Evolutionary conservation across 345 rosid species (phyloP).

Genomic region (Lepidium africanum): DNA sequence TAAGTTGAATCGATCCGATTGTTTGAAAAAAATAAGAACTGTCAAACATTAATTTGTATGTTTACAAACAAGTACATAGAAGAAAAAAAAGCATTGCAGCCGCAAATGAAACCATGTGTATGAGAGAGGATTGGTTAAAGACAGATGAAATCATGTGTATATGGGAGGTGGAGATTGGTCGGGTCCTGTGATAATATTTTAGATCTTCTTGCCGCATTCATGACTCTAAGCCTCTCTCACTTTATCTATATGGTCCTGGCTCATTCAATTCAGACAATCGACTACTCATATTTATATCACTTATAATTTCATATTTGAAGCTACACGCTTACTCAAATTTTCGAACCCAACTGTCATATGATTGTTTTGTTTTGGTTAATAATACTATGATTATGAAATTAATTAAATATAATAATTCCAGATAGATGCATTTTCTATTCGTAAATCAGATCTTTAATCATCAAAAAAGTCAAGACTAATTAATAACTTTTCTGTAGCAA

Average conservation of each 20-base stretch:
- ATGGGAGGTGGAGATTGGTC: slow-evolving; percentile 26
- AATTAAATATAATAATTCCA: background rate
- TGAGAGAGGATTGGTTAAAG: no score
- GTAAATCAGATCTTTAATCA: background rate
- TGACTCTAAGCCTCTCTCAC: slow-evolving; percentile 12
- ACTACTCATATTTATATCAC: slow-evolving; percentile 2
- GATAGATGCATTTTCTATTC: background rate
- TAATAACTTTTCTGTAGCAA: background rate
- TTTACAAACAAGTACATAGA: no score
- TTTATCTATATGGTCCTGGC: slow-evolving; percentile 22
- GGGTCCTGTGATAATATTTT: slow-evolving; percentile 23
- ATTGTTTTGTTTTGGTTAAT: background rate
- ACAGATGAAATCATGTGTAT: slow-evolving; percentile 1
- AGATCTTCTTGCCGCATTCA: slow-evolving; percentile 20
- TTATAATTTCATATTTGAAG: background rate
- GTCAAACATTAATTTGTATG: no score
- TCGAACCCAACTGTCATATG: background rate
- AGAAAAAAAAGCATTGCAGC: no score
- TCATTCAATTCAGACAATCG: slow-evolving; percentile 20
- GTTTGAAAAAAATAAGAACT: no score
- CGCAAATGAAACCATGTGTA: no score
- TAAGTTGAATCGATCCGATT: no score
- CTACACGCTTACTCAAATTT: background rate
- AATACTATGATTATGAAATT: background rate
- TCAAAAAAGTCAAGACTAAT: background rate